Evolutionary conservation across 257 asterid species (phyloP), one percentile per base, ranked within the genome.

Genomic region (Paulownia fortunei): DNA sequence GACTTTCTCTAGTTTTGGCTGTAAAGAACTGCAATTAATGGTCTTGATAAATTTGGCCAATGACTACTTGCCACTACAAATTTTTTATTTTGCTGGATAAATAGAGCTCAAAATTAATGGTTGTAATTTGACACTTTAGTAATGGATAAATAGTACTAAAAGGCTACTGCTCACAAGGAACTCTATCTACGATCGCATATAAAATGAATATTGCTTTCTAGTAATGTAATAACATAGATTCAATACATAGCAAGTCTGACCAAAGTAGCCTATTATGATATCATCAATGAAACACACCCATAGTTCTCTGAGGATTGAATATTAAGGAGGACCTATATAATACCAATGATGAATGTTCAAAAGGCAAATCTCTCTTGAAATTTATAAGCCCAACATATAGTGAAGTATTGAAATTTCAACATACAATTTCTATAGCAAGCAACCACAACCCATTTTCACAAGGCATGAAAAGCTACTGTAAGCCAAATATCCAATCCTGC

Each of bases 41-140:
- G 23, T 60, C 72, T 41, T 82, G 71, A 82, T 72, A 16, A 61
- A 59, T 61, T 26, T 61, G 55, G 23, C 37, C 4, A 10, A 55
- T 37, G 23, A 71, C 37, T 26, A 24, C 30, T 60, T 74, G 61
- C 24, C 49, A 56, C 18, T 15, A 1, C 65, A 64, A 44, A 44
- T 16, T 5, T 15, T n/a, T n/a, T n/a, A n/a, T n/a, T n/a, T n/a
- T n/a, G n/a, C n/a, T n/a, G n/a, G n/a, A n/a, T n/a, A n/a, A n/a
- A n/a, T n/a, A n/a, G n/a, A n/a, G n/a, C n/a, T n/a, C n/a, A n/a
- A n/a, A n/a, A n/a, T n/a, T n/a, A n/a, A n/a, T n/a, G n/a, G n/a
- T n/a, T n/a, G n/a, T n/a, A n/a, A n/a, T n/a, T n/a, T n/a, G n/a
- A n/a, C n/a, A 26, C 66, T 10, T 18, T 3, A 5, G 36, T 8